phyloP scores from a whole-genome alignment of 2,329 filamentous ascomycete species.

The Ophiocordyceps camponoti-saundersi region DNA sequence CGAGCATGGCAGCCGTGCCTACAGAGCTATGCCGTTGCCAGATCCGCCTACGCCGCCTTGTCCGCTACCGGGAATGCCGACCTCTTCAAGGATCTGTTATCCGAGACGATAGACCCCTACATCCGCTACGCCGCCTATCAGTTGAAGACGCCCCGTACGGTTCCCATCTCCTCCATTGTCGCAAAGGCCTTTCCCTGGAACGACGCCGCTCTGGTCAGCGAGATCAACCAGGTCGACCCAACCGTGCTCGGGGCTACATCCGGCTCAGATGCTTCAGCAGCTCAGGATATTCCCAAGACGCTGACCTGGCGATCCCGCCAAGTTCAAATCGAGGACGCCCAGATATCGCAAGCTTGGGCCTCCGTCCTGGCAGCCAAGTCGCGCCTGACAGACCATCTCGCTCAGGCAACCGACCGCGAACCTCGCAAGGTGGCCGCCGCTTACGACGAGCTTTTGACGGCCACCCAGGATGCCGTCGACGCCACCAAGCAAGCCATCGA shows the following conservation, averaged over 20 bases:
- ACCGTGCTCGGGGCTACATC: slow-evolving; percentile 37
- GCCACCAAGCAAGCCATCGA: slow-evolving; percentile 88
- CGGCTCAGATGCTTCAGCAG: slow-evolving; percentile 28
- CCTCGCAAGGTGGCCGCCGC: slow-evolving; percentile 60
- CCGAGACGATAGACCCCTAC: slow-evolving; percentile 77
- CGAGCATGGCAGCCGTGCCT: slow-evolving; percentile 71
- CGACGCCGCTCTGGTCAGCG: slow-evolving; percentile 41
- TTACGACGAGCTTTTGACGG: slow-evolving; percentile 80
- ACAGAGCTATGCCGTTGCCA: slow-evolving; percentile 55
- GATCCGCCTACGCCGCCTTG: slow-evolving; percentile 70
- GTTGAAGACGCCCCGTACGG: slow-evolving; percentile 69
- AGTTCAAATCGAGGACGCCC: slow-evolving; percentile 81
- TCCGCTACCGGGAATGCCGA: slow-evolving; percentile 45
- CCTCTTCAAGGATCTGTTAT: slow-evolving; percentile 69
- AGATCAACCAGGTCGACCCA: slow-evolving; percentile 55
- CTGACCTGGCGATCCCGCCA: slow-evolving; percentile 75
- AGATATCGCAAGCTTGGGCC: slow-evolving; percentile 71
- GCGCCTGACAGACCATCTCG: slow-evolving; percentile 29
- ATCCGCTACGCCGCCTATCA: slow-evolving; percentile 92
- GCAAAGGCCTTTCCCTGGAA: slow-evolving; percentile 59
- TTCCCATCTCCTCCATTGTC: slow-evolving; percentile 64
- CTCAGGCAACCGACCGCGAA: slow-evolving; percentile 22
- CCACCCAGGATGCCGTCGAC: slow-evolving; percentile 87
- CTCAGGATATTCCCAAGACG: slow-evolving; percentile 48
- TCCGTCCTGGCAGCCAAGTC: slow-evolving; percentile 41